Conservation (phyloP, 2,329 filamentous ascomycete genomes). For the Colletotrichum liriopes region DNA sequence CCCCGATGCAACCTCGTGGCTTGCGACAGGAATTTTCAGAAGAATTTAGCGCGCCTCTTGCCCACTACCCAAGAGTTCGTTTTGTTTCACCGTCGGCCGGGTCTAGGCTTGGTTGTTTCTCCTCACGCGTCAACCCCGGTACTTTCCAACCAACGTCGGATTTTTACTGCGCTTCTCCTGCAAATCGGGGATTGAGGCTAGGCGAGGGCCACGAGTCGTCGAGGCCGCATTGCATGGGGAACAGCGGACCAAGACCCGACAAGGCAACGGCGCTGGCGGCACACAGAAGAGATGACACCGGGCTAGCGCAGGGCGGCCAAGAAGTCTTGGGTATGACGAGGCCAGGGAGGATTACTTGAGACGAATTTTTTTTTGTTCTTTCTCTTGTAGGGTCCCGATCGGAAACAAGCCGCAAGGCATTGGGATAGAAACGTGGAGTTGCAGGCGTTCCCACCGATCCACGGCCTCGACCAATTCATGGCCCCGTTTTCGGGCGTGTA, state of each 20-base stretch:
- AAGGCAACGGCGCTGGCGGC: neutral
- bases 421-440: slow-evolving; percentile 20
- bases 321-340: slow-evolving; percentile 12
- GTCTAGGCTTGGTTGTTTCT: slow-evolving; percentile 37
- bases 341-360: slow-evolving; percentile 8
- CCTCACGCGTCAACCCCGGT: neutral
- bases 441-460: slow-evolving; percentile 26
- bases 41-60: slow-evolving; percentile 14
- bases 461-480: slow-evolving; percentile 1
- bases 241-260: slow-evolving; percentile 14
- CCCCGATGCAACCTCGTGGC: slow-evolving; percentile 27
- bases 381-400: slow-evolving; percentile 1
- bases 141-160: neutral
- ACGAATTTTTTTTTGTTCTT: neutral
- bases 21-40: slow-evolving; percentile 9
- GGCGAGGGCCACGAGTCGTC: neutral
- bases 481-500: neutral
- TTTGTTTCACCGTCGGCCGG: slow-evolving; percentile 38
- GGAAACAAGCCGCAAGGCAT: slow-evolving; percentile 25
- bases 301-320: slow-evolving; percentile 16
- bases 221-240: neutral
- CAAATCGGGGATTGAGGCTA: neutral
- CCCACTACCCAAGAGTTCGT: slow-evolving; percentile 32
- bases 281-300: slow-evolving; percentile 35
- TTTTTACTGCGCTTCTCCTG: slow-evolving; percentile 5